phyloP scores from a whole-genome alignment of 163 green algal species.

The Chloromonas sp. region DNA sequence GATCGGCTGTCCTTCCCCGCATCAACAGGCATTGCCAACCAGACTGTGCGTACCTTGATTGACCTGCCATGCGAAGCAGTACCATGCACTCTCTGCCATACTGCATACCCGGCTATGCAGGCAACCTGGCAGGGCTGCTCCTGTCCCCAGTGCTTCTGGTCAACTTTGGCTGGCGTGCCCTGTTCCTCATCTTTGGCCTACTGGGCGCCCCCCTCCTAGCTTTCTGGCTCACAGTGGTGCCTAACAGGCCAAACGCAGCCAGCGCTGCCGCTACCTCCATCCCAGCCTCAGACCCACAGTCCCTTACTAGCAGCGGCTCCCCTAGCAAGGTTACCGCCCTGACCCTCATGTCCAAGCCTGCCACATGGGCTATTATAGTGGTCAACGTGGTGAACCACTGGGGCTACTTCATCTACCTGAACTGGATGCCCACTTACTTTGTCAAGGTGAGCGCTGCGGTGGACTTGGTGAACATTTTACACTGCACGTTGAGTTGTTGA shows the following conservation, averaged over 20 bases:
- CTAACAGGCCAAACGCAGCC: constrained; percentile 12
- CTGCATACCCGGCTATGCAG: constrained; percentile 27
- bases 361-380: constrained; percentile 78
- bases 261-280: neutral
- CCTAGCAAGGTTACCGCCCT: neutral
- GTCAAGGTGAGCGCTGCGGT: constrained; percentile 35
- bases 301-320: neutral
- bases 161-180: constrained; percentile 57
- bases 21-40: too few relatives aligned
- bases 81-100: too few relatives aligned
- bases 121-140: constrained; percentile 78
- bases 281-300: neutral
- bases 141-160: constrained; percentile 71
- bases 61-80: too few relatives aligned
- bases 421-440: constrained; percentile 88
- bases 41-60: too few relatives aligned
- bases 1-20: too few relatives aligned
- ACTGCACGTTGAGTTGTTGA: too few relatives aligned
- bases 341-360: constrained; percentile 36
- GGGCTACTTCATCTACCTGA: constrained; percentile 87
- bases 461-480: neutral
- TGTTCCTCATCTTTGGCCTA: constrained; percentile 75
- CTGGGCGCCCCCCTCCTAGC: constrained; percentile 61
- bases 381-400: constrained; percentile 87
- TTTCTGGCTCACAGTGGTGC: constrained; percentile 67